Evolutionary conservation across 257 asterid genomes (phyloP), one percentile per base, ranked within the genome.

Genomic region (Fraxinus anomala): DNA sequence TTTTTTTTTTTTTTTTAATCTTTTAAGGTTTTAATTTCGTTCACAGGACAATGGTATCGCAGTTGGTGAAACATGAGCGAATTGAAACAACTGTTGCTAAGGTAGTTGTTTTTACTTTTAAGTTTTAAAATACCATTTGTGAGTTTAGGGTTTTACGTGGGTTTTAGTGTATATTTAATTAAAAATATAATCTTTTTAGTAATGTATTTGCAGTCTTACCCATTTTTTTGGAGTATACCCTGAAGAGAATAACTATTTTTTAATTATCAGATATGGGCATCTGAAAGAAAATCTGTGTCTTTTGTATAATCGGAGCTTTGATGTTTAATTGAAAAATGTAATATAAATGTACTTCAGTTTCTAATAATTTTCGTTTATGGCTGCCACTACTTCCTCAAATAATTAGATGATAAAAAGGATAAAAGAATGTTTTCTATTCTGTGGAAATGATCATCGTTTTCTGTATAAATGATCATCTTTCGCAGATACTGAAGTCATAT

Each of bases 81-180:
- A 92, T 92, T 67, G 99, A 95, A 85, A 95, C 99, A 73, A 95
- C 97, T 17, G 90, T 91, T 67, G 91, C 98, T 3, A 95, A 95
- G 95, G 99, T 92, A 77, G 67, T 81, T 75, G 16, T 10, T 10
- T 0, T 73, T 24, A 19, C 3, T 30, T 51, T 42, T 40, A 26
- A n/a, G 6, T 73, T 56, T 24, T 65, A 61, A 2, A 17, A 0
- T 0, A 63, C 19, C 33, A 9, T 80, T 34, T 59, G 44, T 26
- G 73, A 86, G 79, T 68, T 79, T 78, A 37, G 63, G 69, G 47
- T 9, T 72, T 66, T 72, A 44, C 67, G 5, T 28, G 70, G 85
- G 82, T 70, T 84, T 77, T 72, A 61, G 74, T 71, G 59, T 16
- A 47, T 14, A 24, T 79, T 36, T 40, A 44, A 36, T 19, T 17